Evolutionary conservation across 257 asterid genomes (phyloP).

Genomic region (Gardenia jasminoides): DNA sequence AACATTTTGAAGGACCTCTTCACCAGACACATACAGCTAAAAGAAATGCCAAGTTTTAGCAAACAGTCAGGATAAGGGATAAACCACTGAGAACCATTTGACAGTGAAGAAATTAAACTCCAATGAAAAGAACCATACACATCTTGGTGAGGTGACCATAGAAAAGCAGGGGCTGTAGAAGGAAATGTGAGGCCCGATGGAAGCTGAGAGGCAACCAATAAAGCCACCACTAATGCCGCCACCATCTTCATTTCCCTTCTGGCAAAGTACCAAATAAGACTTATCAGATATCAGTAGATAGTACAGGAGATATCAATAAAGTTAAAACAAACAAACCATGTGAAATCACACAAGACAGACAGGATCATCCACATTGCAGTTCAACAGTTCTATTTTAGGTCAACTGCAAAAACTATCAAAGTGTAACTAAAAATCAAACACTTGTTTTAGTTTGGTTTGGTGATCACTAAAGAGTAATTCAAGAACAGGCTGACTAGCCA

Average conservation of each 20-base stretch:
- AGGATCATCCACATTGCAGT: background rate
- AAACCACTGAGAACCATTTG: background rate
- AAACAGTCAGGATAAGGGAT: background rate
- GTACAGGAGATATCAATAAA: background rate
- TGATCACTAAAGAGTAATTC: background rate
- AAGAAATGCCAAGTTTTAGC: background rate
- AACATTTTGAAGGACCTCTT: background rate
- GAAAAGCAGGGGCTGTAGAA: constrained; percentile 29
- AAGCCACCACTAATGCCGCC: constrained; percentile 2
- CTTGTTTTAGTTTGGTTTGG: background rate
- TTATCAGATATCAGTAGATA: background rate
- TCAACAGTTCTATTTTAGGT: background rate
- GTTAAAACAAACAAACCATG: background rate
- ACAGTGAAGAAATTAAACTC: background rate
- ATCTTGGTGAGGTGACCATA: constrained; percentile 33
- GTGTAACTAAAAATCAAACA: background rate
- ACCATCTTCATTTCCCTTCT: constrained; percentile 17
- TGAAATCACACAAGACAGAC: background rate
- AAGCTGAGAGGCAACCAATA: constrained; percentile 20
- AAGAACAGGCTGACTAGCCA: background rate
- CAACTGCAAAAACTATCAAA: background rate
- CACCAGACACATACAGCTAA: background rate
- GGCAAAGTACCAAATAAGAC: background rate
- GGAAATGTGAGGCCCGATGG: constrained; percentile 20
- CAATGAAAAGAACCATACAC: constrained; percentile 15